Evolutionary conservation across 2,329 filamentous ascomycete genomes (phyloP).

Genomic region (Gyromitra esculenta): DNA sequence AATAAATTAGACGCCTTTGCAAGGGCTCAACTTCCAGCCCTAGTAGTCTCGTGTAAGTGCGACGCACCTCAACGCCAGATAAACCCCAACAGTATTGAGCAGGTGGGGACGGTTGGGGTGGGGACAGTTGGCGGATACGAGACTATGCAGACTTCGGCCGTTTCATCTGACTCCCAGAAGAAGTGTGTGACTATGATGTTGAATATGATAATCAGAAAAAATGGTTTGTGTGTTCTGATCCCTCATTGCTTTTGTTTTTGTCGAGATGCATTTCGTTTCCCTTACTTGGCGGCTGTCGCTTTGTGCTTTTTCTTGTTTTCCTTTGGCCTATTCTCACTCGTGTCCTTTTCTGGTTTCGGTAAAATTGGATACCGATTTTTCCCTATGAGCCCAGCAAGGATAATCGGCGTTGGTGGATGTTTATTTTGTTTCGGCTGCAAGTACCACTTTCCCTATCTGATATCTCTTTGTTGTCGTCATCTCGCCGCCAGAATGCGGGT

Average conservation of each 20-base stretch:
- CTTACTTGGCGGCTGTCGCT: conserved; percentile 31
- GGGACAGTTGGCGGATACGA: conserved; percentile 74
- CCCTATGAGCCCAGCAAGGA: conserved; percentile 26
- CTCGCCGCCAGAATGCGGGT: conserved; percentile 39
- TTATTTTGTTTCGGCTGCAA: conserved; percentile 45
- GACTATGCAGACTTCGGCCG: conserved; percentile 76
- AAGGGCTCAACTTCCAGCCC: conserved; percentile 76
- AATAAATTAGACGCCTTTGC: conserved; percentile 73
- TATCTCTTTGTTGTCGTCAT: conserved; percentile 35
- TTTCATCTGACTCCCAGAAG: conserved; percentile 75
- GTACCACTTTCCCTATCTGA: conserved; percentile 55
- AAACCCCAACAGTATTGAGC: conserved; percentile 73
- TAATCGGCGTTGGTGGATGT: conserved; percentile 30
- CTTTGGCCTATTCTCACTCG: conserved; percentile 44
- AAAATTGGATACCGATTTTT: conserved; percentile 38
- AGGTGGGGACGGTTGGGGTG: conserved; percentile 71
- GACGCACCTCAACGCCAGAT: conserved; percentile 80
- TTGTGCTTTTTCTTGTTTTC: conserved; percentile 35
- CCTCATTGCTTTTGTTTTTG: conserved; percentile 51
- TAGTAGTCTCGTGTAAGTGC: conserved; percentile 90
- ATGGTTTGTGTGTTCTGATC: conserved; percentile 51
- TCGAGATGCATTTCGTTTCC: conserved; percentile 9
- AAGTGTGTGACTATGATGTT: conserved; percentile 80
- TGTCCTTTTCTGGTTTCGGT: conserved; percentile 34
- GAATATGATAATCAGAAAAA: conserved; percentile 69